Evolutionary conservation across 805 yeast species (phyloP), one percentile per base, ranked within the genome.

Genomic region (Ogataea ramenticola): DNA sequence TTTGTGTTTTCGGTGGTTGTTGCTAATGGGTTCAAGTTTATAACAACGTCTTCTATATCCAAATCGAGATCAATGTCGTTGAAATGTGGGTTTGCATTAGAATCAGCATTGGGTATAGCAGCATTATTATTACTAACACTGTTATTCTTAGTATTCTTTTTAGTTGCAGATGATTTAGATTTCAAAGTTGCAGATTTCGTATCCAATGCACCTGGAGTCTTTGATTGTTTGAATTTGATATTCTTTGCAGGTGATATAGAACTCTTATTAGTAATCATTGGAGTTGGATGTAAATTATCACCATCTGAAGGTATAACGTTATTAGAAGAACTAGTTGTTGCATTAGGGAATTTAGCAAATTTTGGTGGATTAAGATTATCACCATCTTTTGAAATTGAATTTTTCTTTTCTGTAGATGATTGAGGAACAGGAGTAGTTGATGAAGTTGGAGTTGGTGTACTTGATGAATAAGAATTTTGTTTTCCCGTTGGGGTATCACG

Each of bases 241-340:
- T 31, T 27, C 24, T 31, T 46, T 36, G 31, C 27, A 7, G 40
- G 40, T 9, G 40, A 37, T 26, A 9, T 17, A 26, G 32, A 4
- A 17, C 8, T 16, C 44, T 44, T 52, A 35, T 45, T 57, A 12
- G 49, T n/a, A 15, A 51, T 46, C 17, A 69, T 54, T 2, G 73
- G 67, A 3, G 76, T 68, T 1, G 79, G 77, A 50, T 70, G 66
- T 43, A 70, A 58, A 52, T 74, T 78, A 49, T 73, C 78, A 15
- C 78, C 79, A 51, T 72, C 76, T 30, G 56, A 52, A 42, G 52
- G 55, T 45, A 56, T 53, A 12, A 30, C 22, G 41, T 39, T 48
- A 46, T 40, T 44, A 42, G 43, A 40, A 43, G 30, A 34, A 34
- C 19, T 36, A 39, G 41, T 26, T n/a, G n/a, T n/a, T n/a, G 27